Evolutionary conservation across 1,284 basidiomycete genomes (phyloP), one percentile per base, ranked within the genome.

Genomic region (Leccinum huronense): DNA sequence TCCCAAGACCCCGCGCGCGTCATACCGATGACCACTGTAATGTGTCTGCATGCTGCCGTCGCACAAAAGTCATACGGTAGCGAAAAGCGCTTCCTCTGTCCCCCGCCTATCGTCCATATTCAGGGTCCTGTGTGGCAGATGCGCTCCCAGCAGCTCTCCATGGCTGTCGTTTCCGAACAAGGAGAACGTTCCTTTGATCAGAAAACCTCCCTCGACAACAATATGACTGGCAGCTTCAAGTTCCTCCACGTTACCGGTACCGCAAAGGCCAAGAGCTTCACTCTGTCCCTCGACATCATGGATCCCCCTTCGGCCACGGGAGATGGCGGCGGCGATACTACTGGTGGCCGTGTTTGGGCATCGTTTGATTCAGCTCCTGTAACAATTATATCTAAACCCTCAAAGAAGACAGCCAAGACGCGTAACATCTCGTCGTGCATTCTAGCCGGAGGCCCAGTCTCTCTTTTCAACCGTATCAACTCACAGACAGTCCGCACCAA

Each of bases 401-500:
- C 94, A 57, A 95, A 96, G 83, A 97, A 97, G 84, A 97, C 95
- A 1, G 93, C 94, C 65, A 97, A 97, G 80, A 95, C 95, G 67
- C 89, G 95, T 73, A 95, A 95, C 74, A 92, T 95, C 72, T 89
- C 92, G 10, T 95, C 92, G 16, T 96, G 95, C 79, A 93, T 98
- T 72, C 85, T 94, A 62, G 89, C 89, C 31, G 90, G 91, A 51
- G 93, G 94, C 23, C 89, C 94, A n/a, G 93, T 98, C 59, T 94
- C 94, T 63, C 84, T 98, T 59, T 97, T 95, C 84, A 96, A 96
- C 76, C 91, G 95, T 72, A 94, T 98, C 82, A 96, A 98, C 78
- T 94, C 93, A 13, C 95, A 98, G 80, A 97, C 95, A 30, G 95
- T 97, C 65, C 89, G 95, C 69, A 98, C 95, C 60, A 97, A 97